phyloP scores from a whole-genome alignment of 2,329 filamentous ascomycete genomes.

The Claviceps humidiphila region DNA sequence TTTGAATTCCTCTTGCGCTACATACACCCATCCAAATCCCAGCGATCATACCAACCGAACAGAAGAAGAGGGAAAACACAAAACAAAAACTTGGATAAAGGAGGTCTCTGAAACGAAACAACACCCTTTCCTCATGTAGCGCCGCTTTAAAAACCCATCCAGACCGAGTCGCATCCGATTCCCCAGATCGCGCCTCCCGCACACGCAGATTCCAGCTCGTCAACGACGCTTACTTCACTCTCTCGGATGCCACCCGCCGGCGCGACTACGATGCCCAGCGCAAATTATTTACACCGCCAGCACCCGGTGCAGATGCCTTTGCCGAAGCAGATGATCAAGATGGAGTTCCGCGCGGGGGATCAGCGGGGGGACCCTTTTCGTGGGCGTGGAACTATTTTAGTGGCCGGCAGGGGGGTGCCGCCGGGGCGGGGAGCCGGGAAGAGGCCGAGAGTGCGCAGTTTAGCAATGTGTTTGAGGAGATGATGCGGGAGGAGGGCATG shows the following conservation, averaged over 20 bases:
- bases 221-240: slow-evolving; percentile 85
- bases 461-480: slow-evolving; percentile 74
- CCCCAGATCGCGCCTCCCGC: slow-evolving; percentile 66
- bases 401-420: slow-evolving; percentile 13
- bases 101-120: too few relatives aligned
- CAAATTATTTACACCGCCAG: slow-evolving; percentile 16
- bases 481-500: slow-evolving; percentile 78
- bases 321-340: slow-evolving; percentile 24
- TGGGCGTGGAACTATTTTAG: slow-evolving; percentile 62
- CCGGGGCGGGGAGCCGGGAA: slow-evolving; percentile 25
- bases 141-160: slow-evolving; percentile 87
- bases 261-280: slow-evolving; percentile 70
- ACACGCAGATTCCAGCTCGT: slow-evolving; percentile 85
- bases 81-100: neutral
- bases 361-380: slow-evolving; percentile 45
- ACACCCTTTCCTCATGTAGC: slow-evolving; percentile 25
- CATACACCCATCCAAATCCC: neutral
- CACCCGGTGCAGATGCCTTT: slow-evolving; percentile 26
- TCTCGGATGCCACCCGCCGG: slow-evolving; percentile 66
- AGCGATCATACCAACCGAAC: neutral
- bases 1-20: neutral
- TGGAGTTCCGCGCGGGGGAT: slow-evolving; percentile 18
- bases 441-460: slow-evolving; percentile 68
- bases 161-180: slow-evolving; percentile 73
- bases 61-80: neutral